Percentiles rank a stretch among this genome's conserved stretches.
Conservation (phyloP, 169 alveolate species). For the Plasmodium sp. region DNA sequence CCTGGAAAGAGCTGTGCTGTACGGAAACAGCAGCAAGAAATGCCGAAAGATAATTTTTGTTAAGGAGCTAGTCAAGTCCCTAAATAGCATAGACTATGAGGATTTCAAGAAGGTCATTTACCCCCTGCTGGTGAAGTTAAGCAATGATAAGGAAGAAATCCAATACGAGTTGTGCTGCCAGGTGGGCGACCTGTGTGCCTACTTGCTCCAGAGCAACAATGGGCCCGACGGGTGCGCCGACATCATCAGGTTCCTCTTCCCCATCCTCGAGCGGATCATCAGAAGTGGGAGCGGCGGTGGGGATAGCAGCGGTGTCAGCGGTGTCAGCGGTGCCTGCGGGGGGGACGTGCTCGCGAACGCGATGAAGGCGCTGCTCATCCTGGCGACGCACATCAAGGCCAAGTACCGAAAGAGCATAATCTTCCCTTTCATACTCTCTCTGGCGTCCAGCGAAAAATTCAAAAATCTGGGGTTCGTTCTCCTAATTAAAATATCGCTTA, state of each 20-base stretch:
- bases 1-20: slow-evolving; percentile 40
- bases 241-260: slow-evolving; percentile 31
- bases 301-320: neutral
- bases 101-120: slow-evolving; percentile 37
- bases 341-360: slow-evolving; percentile 2
- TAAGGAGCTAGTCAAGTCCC: slow-evolving; percentile 25
- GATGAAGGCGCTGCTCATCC: slow-evolving; percentile 50
- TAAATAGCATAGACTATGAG: slow-evolving; percentile 22
- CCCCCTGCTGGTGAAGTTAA: slow-evolving; percentile 38
- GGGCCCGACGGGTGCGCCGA: slow-evolving; percentile 10
- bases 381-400: slow-evolving; percentile 46
- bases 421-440: slow-evolving; percentile 45
- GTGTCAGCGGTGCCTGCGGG: neutral
- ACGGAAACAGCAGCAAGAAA: slow-evolving; percentile 48
- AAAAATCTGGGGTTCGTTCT: slow-evolving; percentile 33
- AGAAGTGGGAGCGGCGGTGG: neutral
- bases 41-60: slow-evolving; percentile 64
- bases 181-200: slow-evolving; percentile 70
- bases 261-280: slow-evolving; percentile 37
- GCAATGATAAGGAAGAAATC: slow-evolving; percentile 51
- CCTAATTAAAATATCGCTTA: slow-evolving; percentile 25
- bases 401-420: slow-evolving; percentile 20
- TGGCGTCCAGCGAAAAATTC: slow-evolving; percentile 7
- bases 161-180: slow-evolving; percentile 49
- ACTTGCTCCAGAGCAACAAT: slow-evolving; percentile 45